phyloP scores from a whole-genome alignment of 768 basidiomycete species.

The Boletus speciosus region DNA sequence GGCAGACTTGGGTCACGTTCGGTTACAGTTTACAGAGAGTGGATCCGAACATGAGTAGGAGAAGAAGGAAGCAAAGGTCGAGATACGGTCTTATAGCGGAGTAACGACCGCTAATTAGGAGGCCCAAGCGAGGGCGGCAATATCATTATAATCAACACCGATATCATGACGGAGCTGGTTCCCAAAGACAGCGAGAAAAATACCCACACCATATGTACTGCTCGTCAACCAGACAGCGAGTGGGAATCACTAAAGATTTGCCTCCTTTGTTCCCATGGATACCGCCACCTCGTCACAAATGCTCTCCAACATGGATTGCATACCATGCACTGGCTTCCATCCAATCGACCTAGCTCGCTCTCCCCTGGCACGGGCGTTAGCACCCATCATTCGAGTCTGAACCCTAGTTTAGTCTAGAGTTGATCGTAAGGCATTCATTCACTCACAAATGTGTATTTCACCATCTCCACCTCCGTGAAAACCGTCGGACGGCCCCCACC shows the following conservation, averaged over 20 bases:
- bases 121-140: neutral
- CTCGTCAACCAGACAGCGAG: neutral
- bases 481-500: conserved; percentile 33
- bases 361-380: conserved; percentile 19
- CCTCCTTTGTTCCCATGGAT: neutral
- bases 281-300: conserved; percentile 39
- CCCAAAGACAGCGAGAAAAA: conserved; percentile 2
- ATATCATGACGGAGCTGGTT: neutral
- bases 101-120: neutral
- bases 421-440: neutral
- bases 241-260: neutral
- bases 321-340: conserved; percentile 32
- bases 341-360: conserved; percentile 20
- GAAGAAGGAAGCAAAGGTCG: neutral
- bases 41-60: conserved; percentile 4
- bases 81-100: conserved; percentile 9
- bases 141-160: neutral
- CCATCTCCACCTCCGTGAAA: conserved; percentile 34
- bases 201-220: neutral
- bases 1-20: neutral
- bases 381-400: conserved; percentile 18
- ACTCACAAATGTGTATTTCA: conserved; percentile 15
- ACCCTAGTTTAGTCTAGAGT: neutral
- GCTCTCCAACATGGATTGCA: conserved; percentile 39
- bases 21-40: neutral